Base-by-base conservation (phyloP, 768 basidiomycete species). In the Candolleomyces aberdarensis region DNA sequence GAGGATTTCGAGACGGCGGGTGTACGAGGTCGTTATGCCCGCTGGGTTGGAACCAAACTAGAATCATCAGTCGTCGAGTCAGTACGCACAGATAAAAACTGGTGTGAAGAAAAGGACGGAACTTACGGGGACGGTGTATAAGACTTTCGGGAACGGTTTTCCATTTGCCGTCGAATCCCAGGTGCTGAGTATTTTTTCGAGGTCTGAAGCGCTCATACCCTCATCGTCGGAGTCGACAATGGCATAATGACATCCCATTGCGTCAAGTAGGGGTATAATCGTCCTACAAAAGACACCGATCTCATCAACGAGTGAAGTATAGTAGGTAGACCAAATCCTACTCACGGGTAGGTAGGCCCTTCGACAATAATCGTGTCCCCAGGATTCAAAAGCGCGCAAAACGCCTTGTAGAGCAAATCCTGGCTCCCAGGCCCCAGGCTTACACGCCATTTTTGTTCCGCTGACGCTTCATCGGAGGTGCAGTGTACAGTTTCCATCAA, bases 41-140 rank as follows among this genome's bases (percentile, higher is more conserved):
- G 87, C 89, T 2, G 93, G 93, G 70, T 95, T 95, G 61, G 86
- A 89, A n/a, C 93, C 94, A 65, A 87, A 89, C 87, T 89, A 60
- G n/a, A 48, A 36, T 14, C 3, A 20, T 31, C 15, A 1, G 32
- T 3, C 2, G 26, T 26, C 3, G 26, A 26, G 26, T 36, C 3
- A 49, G 47, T 26, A n/a, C 5, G 3, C 36, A 40, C 26, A 10
- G 20, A 10, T 22, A 57, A 50, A 44, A 60, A 60, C 26, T 56
- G 50, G 58, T 57, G 46, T 46, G n/a, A 20, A 8, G 19, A 44
- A 15, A 22, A 19, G 52, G 11, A 56, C 22, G 14, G 20, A 53
- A 71, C 81, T 13, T 71, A 89, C 88, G 3, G 85, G 86, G 32
- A 93, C 86, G 11, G 86, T 93, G 72, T 95, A 96, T 39, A 96